These are phyloP conservation scores for Arthrobotrys musiformis DNA, from an alignment of 2,329 filamentous ascomycete species.

Conservation along the genomic window DNA sequence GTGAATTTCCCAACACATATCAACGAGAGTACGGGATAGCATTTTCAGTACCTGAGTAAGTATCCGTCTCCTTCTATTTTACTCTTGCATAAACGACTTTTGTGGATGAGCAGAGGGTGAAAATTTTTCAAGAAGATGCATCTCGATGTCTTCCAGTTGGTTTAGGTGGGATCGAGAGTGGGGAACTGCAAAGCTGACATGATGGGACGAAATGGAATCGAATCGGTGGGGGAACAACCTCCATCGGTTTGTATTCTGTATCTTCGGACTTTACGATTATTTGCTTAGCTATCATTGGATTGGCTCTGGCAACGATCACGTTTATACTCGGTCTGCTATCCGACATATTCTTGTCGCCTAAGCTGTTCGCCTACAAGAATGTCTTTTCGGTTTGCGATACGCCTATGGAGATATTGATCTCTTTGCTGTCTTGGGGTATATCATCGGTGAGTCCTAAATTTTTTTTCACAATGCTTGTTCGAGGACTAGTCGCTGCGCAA, in stretches of 20 bases:
- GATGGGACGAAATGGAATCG: constrained; percentile 37
- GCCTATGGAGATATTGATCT: constrained; percentile 77
- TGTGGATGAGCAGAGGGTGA: constrained; percentile 2
- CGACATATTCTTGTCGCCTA: constrained; percentile 70
- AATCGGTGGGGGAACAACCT: constrained; percentile 6
- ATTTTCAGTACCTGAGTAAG: constrained; percentile 54
- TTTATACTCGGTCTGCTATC: constrained; percentile 73
- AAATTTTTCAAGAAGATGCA: constrained; percentile 24
- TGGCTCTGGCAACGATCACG: constrained; percentile 71
- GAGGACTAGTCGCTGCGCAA: constrained; percentile 6
- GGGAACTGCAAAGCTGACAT: constrained; percentile 53
- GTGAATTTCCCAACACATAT: constrained; percentile 44
- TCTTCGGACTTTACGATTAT: not conserved
- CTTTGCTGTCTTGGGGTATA: constrained; percentile 78
- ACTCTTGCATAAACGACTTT: constrained; percentile 40
- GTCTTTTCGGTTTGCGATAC: constrained; percentile 72
- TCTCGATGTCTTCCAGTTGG: constrained; percentile 37
- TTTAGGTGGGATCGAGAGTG: no score
- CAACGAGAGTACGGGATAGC: constrained; percentile 54
- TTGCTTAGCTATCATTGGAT: constrained; percentile 70
- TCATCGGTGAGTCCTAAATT: constrained; percentile 63
- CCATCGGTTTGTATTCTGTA: constrained; percentile 4
- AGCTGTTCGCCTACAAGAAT: constrained; percentile 76
- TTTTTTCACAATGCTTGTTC: constrained; percentile 28
- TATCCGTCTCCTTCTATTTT: constrained; percentile 14